Percentiles rank a stretch among this genome's conserved stretches.
phyloP scores from a whole-genome alignment of 108 stramenopile species.

The Nitzschia inconspicua region DNA sequence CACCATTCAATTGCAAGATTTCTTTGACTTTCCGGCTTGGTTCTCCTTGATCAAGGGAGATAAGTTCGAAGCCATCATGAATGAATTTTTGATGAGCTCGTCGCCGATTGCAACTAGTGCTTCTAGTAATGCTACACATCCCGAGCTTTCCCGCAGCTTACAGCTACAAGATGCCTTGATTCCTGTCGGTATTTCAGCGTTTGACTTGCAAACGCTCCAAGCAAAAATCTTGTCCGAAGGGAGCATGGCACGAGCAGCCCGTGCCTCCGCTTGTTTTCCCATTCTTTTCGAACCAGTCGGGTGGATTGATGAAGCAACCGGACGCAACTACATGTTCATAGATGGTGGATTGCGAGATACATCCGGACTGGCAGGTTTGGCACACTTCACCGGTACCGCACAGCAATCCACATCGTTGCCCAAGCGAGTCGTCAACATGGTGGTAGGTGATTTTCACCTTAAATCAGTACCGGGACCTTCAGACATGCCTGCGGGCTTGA shows the following conservation, averaged over 20 bases:
- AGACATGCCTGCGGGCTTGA: constrained; percentile 34
- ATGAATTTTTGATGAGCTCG: constrained; percentile 13
- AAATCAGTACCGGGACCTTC: constrained; percentile 14
- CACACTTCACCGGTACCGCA: background rate
- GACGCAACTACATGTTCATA: constrained; percentile 27
- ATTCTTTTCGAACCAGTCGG: constrained; percentile 69
- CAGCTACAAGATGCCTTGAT: constrained; percentile 59
- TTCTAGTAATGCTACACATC: background rate
- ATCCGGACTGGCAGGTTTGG: constrained; percentile 53
- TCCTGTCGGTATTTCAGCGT: constrained; percentile 75
- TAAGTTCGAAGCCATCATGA: constrained; percentile 66
- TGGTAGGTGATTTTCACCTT: constrained; percentile 49
- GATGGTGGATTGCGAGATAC: constrained; percentile 74
- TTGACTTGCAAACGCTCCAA: constrained; percentile 50
- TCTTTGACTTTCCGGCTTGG: constrained; percentile 61
- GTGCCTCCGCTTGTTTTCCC: constrained; percentile 78
- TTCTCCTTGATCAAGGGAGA: constrained; percentile 54
- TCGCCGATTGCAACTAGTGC: background rate
- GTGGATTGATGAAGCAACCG: constrained; percentile 33
- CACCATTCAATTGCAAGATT: constrained; percentile 41
- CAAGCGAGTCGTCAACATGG: constrained; percentile 59
- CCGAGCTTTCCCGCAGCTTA: constrained; percentile 7
- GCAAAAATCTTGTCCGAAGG: constrained; percentile 46
- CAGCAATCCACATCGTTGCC: constrained; percentile 4
- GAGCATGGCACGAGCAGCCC: constrained; percentile 74